Evolutionary conservation across 192 early-diverging fungal genomes (phyloP).

Genomic region (Podila minutissima): DNA sequence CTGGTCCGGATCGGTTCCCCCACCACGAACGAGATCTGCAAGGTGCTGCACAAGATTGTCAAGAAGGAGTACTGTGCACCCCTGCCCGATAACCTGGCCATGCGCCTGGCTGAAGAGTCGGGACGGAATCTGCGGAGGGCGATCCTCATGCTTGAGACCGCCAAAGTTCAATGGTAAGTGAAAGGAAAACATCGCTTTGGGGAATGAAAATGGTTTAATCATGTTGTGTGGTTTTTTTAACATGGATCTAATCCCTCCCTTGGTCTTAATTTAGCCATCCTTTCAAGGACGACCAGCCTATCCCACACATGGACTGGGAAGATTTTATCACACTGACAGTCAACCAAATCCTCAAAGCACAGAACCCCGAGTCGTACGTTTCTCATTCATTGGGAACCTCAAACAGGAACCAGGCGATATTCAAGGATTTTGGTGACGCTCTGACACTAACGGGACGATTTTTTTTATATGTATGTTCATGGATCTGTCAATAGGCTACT

Average conservation of each 20-base stretch:
- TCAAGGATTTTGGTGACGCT: not conserved
- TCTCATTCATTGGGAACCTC: not conserved
- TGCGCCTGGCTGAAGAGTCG: conserved; percentile 72
- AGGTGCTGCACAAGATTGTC: conserved; percentile 79
- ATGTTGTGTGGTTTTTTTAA: not conserved
- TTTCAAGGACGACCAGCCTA: conserved; percentile 60
- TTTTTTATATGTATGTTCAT: not conserved
- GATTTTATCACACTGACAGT: conserved; percentile 77
- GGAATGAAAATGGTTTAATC: not conserved
- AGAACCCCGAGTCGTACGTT: conserved; percentile 74
- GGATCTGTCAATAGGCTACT: conserved; percentile 58
- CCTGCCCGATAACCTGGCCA: conserved; percentile 70
- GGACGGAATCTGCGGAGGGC: conserved; percentile 89
- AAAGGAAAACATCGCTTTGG: not conserved
- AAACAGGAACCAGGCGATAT: not conserved
- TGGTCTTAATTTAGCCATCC: conserved; percentile 21
- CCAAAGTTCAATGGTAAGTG: conserved; percentile 75
- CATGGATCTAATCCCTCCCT: not conserved
- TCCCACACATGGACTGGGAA: conserved; percentile 91
- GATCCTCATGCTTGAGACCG: conserved; percentile 91
- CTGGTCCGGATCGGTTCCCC: conserved; percentile 90
- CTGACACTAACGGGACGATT: too few species aligned
- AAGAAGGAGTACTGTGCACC: conserved; percentile 77
- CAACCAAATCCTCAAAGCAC: conserved; percentile 72
- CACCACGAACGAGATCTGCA: conserved; percentile 72